Base-by-base conservation (phyloP, 2,329 filamentous ascomycete species). In the Fusarium duplospermum region DNA sequence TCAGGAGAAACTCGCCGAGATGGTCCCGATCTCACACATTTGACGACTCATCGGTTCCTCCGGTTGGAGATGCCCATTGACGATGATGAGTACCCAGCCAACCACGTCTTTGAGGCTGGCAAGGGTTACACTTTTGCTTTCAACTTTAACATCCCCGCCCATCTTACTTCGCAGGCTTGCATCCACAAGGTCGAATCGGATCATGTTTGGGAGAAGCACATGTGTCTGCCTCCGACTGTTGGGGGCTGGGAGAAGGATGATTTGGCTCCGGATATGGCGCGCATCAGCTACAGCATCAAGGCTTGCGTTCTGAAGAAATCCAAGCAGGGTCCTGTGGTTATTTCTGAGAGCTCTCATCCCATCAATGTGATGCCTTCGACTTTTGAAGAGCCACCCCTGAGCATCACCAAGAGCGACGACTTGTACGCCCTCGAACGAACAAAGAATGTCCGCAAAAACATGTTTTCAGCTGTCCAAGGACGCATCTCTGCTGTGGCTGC, bases 171-270 rank as follows among this genome's bases (percentile, higher is more conserved):
- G 2, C 63, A 70, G n/a, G 72, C 76, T 0, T 78, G 76, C 24
- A 45, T 42, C 0, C 76, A 78, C 61, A 54, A 29, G 2, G 70
- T 73, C 0, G 33, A 29, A 2, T 71, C 69, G 0, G 67, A 66
- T 6, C 35, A 74, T 16, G 58, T 78, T 1, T 66, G 72, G 61
- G 57, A 71, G 29, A 54, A 38, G 16, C 76, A 78, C 58, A 71
- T 70, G 60, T 36, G 60, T 16, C 47, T 78, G 14, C 76, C 76
- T 10, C 69, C 76, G 1, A 76, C 66, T 0, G 56, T 78, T 8
- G 69, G 76, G 0, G 62, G 57, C 11, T 78, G 76, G 76, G 73
- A 76, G 6, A 76, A 69, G 4, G 71, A 78, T 4, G 76, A 78
- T 8, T 67, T 78, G 61, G 65, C 70, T 5, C 71, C 74, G 0